Evolutionary conservation across 2,329 filamentous ascomycete species (phyloP).

Genomic region (Colletotrichum camelliae): DNA sequence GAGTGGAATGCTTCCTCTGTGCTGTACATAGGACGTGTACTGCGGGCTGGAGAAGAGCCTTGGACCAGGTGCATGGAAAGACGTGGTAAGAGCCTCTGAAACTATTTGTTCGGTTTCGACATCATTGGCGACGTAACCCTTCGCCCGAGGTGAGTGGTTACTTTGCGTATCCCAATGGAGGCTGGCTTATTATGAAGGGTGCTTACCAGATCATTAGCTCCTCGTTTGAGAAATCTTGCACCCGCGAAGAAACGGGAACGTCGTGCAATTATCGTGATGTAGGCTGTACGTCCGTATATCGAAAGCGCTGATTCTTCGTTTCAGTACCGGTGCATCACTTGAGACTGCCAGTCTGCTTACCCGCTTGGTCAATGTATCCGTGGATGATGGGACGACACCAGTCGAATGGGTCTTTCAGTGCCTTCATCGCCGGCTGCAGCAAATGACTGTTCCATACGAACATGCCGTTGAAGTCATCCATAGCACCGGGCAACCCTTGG

Average conservation of each 20-base stretch:
- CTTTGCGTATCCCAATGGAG: not conserved
- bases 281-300: conserved; percentile 86
- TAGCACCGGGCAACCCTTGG: conserved; percentile 59
- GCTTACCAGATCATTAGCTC: conserved; percentile 80
- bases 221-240: conserved; percentile 91
- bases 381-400: conserved; percentile 98
- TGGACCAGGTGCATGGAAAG: conserved; percentile 90
- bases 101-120: conserved; percentile 99
- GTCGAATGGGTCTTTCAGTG: conserved; percentile 83
- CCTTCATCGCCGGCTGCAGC: conserved; percentile 73
- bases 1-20: conserved; percentile 93
- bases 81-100: conserved; percentile 91
- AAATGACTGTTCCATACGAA: conserved; percentile 98
- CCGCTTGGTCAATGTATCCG: conserved; percentile 91
- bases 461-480: conserved; percentile 84
- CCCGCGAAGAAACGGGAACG: conserved; percentile 94
- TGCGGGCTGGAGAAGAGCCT: conserved; percentile 86
- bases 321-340: not conserved
- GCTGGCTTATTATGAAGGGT: not conserved
- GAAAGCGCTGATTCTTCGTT: conserved; percentile 61
- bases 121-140: conserved; percentile 94
- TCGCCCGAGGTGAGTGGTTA: conserved; percentile 24
- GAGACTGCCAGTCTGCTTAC: conserved; percentile 29
- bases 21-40: conserved; percentile 96
- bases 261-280: conserved; percentile 92